Base-by-base conservation (phyloP, 2,329 filamentous ascomycete genomes). In the Penicillium hesseltinei region DNA sequence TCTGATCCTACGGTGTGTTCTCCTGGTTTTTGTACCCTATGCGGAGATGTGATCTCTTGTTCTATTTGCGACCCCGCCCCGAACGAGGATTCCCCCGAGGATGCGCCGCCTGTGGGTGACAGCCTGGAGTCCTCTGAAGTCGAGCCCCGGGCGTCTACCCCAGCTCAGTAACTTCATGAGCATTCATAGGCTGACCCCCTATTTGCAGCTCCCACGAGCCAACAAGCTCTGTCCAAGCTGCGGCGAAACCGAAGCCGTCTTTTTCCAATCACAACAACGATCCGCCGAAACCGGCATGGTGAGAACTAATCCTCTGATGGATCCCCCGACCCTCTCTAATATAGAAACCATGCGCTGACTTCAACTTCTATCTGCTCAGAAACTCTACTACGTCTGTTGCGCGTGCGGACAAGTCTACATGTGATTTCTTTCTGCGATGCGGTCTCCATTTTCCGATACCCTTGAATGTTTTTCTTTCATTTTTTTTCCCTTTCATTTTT, bases 241-340 rank as follows among this genome's bases (percentile, higher is more conserved):
- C 81, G 83, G 84, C 65, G 89, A 94, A 75, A 86, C 87, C 67
- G 92, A 97, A 78, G 92, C 92, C 45, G 95, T 99, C 59, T 99
- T 96, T 80, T 99, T 99, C 81, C 94, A 99, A 80, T 97, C 92
- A 61, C 94, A 99, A 75, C 92, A 97, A 80, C 89, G 94, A 77
- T 96, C 89, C 66, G 91, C 91, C 48, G 92, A 97, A 77, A 99
- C 94, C 44, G 94, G 94, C 80, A 99, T 99, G 94, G 94, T 97
- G 78, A 82, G 89, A 42, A 43, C 39, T 42, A 38, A 40, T 35
- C 42, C 70, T 52, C 6, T 15, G 1, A 19, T 27, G 29, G n/a
- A 43, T 15, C 27, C 25, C 25, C n/a, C 13, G n/a, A 17, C 9
- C 19, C 36, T 17, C 36, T 17, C 56, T 48, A 42, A 27, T 55